These are phyloP conservation scores for Fusarium duplospermum DNA, from an alignment of 2,329 filamentous ascomycete genomes.

Conservation along the genomic window DNA sequence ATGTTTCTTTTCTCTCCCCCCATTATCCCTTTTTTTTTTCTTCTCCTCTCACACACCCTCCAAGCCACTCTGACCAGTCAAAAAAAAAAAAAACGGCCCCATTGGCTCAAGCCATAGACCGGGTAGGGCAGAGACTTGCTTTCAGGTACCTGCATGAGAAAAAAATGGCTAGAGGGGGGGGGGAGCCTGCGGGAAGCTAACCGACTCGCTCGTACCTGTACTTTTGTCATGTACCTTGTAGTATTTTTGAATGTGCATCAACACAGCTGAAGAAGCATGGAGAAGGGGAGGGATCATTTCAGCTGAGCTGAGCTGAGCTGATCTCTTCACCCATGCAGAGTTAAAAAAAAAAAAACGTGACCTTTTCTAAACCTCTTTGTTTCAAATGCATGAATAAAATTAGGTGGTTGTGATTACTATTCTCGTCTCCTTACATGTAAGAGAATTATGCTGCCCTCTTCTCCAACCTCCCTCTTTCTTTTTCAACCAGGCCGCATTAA, in stretches of 20 bases:
- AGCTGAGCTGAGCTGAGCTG: neutral
- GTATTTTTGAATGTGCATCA: neutral
- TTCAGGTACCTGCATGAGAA: conserved; percentile 33
- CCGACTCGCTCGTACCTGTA: conserved; percentile 28
- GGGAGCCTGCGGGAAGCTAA: conserved; percentile 35
- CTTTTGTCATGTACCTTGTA: neutral
- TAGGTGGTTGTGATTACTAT: neutral
- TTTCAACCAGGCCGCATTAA: conserved; percentile 6
- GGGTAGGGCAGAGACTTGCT: conserved; percentile 29
- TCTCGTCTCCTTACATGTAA: neutral
- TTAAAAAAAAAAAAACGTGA: neutral
- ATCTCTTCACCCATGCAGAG: no score
- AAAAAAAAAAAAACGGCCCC: neutral
- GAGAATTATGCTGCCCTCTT: conserved; percentile 5
- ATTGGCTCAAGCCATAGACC: conserved; percentile 19
- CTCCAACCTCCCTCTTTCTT: conserved; percentile 14
- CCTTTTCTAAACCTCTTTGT: neutral
- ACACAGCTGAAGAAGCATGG: neutral
- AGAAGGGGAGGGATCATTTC: neutral
- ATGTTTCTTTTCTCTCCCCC: neutral
- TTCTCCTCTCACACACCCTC: neutral
- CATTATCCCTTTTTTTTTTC: neutral
- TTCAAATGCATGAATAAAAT: conserved; percentile 11
- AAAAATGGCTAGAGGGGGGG: conserved; percentile 3
- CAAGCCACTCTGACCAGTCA: conserved; percentile 20